Conservation (phyloP, 2,329 filamentous ascomycete species). For the Colletotrichum kahawae region DNA sequence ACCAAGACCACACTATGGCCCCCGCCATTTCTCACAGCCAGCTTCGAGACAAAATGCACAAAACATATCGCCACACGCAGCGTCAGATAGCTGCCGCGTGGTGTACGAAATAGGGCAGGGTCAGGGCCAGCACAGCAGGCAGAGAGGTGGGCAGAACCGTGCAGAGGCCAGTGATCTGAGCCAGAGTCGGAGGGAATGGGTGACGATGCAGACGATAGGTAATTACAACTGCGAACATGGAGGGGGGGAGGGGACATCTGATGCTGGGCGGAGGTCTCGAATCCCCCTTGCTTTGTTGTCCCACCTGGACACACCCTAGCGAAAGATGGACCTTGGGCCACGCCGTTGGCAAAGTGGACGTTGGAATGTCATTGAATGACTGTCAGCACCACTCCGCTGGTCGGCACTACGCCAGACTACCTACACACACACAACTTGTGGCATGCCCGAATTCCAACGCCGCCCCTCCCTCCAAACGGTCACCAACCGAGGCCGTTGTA, state of each 20-base stretch:
- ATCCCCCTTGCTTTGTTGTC: slow-evolving; percentile 13
- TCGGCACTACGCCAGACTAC: background rate
- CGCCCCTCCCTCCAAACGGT: background rate
- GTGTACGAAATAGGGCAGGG: background rate
- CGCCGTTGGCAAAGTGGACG: background rate
- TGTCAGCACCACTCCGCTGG: background rate
- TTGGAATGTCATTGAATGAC: slow-evolving; percentile 12
- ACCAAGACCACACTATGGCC: background rate
- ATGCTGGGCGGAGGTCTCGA: background rate
- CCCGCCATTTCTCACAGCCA: background rate
- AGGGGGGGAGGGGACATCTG: background rate
- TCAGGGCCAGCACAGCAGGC: background rate
- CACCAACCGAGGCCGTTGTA: background rate
- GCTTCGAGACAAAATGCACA: background rate
- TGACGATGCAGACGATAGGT: background rate
- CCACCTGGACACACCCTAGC: slow-evolving; percentile 8
- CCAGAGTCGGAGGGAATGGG: background rate
- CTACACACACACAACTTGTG: background rate
- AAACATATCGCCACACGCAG: background rate
- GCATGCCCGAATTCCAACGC: background rate
- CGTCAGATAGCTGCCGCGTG: background rate
- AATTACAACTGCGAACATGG: background rate
- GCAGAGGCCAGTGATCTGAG: background rate
- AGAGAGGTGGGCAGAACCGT: background rate
- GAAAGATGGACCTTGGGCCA: background rate